A percentile compares a stretch with the other conserved stretches of the same genome.
phyloP scores from a whole-genome alignment of 208 protist species.

The Zelonia costaricensis region DNA sequence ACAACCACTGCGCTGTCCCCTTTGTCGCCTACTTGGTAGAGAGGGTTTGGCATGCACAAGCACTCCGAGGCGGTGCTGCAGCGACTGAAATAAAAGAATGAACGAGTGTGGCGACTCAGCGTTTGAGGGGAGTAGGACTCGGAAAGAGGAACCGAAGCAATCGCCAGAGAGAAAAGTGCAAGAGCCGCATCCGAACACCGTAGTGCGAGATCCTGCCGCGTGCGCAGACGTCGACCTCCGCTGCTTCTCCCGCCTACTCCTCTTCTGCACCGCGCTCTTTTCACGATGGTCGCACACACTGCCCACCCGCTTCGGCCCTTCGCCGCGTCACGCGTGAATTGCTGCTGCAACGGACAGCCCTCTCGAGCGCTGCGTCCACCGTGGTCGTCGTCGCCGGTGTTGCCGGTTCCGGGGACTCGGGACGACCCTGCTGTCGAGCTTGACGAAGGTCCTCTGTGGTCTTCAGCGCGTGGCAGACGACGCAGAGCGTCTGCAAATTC shows the following conservation, averaged over 20 bases:
- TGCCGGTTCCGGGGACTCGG: background rate
- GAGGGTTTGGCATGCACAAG: too few relatives aligned
- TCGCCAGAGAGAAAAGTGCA: too few relatives aligned
- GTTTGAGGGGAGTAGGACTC: background rate
- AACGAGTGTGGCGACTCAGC: background rate
- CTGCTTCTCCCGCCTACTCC: too few relatives aligned
- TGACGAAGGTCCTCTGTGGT: conserved; percentile 47
- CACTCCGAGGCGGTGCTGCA: too few relatives aligned
- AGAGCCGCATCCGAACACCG: too few relatives aligned
- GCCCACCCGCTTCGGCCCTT: too few relatives aligned
- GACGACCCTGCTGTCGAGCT: conserved; percentile 2
- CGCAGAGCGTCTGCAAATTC: conserved; percentile 85
- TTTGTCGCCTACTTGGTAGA: too few relatives aligned
- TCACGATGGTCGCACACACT: too few relatives aligned
- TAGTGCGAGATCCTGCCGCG: too few relatives aligned
- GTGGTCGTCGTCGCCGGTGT: background rate
- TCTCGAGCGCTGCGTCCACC: conserved; percentile 4
- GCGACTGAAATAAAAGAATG: background rate
- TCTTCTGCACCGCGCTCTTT: too few relatives aligned
- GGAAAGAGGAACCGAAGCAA: background rate
- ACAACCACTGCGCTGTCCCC: too few relatives aligned
- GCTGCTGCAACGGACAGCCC: background rate
- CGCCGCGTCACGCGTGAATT: conserved; percentile 4
- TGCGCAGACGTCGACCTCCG: too few relatives aligned
- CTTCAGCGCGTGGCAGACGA: conserved; percentile 79